phyloP scores from a whole-genome alignment of 2,329 filamentous ascomycete genomes.

The Colletotrichum sp. region DNA sequence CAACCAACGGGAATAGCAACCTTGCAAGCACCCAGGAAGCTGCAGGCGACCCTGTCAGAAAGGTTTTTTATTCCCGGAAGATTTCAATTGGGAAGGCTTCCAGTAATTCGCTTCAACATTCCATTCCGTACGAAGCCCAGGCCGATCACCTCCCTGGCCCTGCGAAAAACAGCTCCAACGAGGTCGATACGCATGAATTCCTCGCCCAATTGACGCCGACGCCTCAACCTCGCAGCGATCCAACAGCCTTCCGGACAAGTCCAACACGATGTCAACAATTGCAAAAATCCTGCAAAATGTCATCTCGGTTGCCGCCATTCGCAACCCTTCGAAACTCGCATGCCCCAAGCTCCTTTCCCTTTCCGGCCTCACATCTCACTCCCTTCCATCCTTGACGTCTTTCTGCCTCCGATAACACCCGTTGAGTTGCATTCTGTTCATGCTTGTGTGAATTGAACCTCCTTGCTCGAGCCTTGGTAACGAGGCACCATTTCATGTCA shows the following conservation, averaged over 20 bases:
- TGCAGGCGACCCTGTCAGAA: background rate
- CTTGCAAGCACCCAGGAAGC: background rate
- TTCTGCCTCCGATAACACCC: background rate
- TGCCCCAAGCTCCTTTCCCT: constrained; percentile 15
- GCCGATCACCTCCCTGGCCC: background rate
- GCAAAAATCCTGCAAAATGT: background rate
- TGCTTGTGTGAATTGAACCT: too few species aligned
- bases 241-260: background rate
- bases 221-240: background rate
- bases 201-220: background rate
- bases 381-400: background rate
- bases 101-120: background rate
- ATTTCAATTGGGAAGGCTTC: background rate
- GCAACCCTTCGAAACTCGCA: background rate
- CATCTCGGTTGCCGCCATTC: constrained; percentile 2
- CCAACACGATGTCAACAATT: background rate
- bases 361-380: background rate
- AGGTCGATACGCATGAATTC: background rate
- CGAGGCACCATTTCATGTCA: too few species aligned
- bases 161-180: background rate
- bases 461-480: too few species aligned
- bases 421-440: background rate
- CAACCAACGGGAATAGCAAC: background rate
- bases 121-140: background rate
- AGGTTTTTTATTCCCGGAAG: background rate